Percentiles rank a stretch among this genome's conserved stretches.
Conservation (phyloP, 352 stramenopile species). For the Pythium volutum region DNA sequence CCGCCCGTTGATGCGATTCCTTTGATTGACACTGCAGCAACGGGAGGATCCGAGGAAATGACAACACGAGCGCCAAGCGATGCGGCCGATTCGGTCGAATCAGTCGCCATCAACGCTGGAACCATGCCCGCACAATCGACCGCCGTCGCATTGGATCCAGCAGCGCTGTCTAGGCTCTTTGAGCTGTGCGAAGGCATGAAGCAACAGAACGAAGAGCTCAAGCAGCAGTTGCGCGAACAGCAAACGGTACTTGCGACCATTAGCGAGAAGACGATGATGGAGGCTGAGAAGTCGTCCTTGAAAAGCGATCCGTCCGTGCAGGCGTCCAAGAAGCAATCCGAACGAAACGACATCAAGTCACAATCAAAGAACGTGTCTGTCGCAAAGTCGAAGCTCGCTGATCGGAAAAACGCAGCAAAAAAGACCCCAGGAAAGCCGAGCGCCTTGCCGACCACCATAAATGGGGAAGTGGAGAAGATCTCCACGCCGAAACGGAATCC, state of each 20-base stretch:
- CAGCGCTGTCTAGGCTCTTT: conserved; percentile 42
- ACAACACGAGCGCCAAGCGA: background rate
- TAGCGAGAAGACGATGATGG: background rate
- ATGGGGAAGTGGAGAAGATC: background rate
- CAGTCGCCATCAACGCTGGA: conserved; percentile 1
- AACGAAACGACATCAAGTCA: background rate
- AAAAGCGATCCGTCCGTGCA: background rate
- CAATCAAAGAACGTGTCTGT: background rate
- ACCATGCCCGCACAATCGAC: background rate
- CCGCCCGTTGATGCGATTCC: background rate
- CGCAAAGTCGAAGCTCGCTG: background rate
- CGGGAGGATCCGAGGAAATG: too few relatives aligned
- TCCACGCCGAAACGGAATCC: background rate
- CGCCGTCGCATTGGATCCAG: conserved; percentile 19
- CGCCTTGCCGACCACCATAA: background rate
- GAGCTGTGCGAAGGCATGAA: conserved; percentile 55
- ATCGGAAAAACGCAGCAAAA: background rate
- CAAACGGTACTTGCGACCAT: conserved; percentile 40
- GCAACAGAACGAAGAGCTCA: conserved; percentile 56
- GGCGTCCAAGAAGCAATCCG: background rate
- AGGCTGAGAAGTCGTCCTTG: background rate
- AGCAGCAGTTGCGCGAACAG: conserved; percentile 45
- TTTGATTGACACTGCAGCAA: background rate
- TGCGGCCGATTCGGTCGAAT: too few relatives aligned
- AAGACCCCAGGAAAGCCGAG: background rate